phyloP scores from a whole-genome alignment of 305 asterid species.

The Plantago lanceolata region DNA sequence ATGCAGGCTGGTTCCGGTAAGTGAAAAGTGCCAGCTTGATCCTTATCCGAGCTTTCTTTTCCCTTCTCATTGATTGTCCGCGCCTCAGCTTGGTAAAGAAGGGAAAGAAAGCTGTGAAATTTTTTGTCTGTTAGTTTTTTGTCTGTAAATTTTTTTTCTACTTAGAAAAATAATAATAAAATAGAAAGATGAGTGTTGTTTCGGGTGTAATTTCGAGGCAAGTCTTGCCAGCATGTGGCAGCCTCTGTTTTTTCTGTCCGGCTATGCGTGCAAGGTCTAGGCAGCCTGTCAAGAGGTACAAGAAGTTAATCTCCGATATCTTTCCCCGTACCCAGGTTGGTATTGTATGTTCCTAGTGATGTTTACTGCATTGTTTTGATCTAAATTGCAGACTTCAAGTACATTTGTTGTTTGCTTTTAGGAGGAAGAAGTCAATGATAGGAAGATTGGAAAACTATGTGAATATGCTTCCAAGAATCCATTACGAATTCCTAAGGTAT shows the following conservation, averaged over 20 bases:
- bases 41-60: conserved; percentile 49
- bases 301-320: conserved; percentile 89
- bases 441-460: conserved; percentile 90
- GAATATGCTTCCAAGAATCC: conserved; percentile 95
- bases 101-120: conserved; percentile 57
- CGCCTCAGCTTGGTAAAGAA: conserved; percentile 33
- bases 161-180: conserved; percentile 10
- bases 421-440: conserved; percentile 93
- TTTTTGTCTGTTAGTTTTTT: neutral
- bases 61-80: conserved; percentile 47
- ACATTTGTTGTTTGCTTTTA: conserved; percentile 30
- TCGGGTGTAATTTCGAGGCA: conserved; percentile 96
- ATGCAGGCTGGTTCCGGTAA: conserved; percentile 61
- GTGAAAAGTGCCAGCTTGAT: conserved; percentile 39
- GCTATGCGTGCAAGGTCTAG: conserved; percentile 87
- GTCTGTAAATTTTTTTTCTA: conserved; percentile 26
- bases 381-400: conserved; percentile 10
- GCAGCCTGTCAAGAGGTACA: conserved; percentile 99
- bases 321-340: conserved; percentile 86
- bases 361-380: conserved; percentile 8
- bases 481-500: conserved; percentile 94
- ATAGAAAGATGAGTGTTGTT: conserved; percentile 61
- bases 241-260: conserved; percentile 93
- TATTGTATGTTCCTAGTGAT: conserved; percentile 18
- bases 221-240: conserved; percentile 91